Evolutionary conservation across 75 land plant genomes (phyloP).

Genomic region (Cunninghamia lanceolata): DNA sequence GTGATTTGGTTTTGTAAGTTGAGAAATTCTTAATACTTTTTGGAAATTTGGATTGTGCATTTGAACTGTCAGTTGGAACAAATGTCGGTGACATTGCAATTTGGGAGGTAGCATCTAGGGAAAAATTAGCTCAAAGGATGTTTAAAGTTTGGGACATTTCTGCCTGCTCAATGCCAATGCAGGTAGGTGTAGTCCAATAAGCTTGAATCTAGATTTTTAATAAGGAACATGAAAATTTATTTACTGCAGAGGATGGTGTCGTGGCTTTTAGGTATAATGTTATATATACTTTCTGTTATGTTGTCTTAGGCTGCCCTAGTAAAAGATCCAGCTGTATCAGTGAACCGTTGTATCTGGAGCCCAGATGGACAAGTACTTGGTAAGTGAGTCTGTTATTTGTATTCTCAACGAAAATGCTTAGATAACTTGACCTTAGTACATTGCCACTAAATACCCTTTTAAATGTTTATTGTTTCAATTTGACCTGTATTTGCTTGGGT

Average conservation of each 20-base stretch:
- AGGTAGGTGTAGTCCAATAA: slow-evolving; percentile 35
- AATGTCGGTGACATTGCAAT: slow-evolving; percentile 84
- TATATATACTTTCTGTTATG: background rate
- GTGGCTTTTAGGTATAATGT: background rate
- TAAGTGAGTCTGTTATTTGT: slow-evolving; percentile 12
- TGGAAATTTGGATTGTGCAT: background rate
- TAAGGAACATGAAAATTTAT: background rate
- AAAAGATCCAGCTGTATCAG: slow-evolving; percentile 64
- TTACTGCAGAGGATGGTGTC: background rate
- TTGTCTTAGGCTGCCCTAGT: slow-evolving; percentile 50
- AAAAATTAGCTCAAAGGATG: slow-evolving; percentile 54
- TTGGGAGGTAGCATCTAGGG: slow-evolving; percentile 80
- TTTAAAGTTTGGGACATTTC: slow-evolving; percentile 88
- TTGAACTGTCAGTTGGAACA: slow-evolving; percentile 64
- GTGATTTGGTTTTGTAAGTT: background rate
- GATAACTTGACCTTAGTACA: background rate
- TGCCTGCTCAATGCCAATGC: slow-evolving; percentile 58
- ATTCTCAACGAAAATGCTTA: background rate
- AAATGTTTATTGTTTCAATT: background rate
- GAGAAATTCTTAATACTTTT: background rate
- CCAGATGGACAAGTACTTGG: slow-evolving; percentile 82
- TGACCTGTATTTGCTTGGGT: slow-evolving; percentile 2
- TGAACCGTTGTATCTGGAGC: slow-evolving; percentile 75
- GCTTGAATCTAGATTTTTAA: background rate
- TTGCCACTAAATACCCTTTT: background rate